Percentiles rank a stretch among this genome's conserved stretches.
Evolutionary conservation across 164 flowering plant genomes (phyloP).

Genomic region (Euptelea pleiosperma): DNA sequence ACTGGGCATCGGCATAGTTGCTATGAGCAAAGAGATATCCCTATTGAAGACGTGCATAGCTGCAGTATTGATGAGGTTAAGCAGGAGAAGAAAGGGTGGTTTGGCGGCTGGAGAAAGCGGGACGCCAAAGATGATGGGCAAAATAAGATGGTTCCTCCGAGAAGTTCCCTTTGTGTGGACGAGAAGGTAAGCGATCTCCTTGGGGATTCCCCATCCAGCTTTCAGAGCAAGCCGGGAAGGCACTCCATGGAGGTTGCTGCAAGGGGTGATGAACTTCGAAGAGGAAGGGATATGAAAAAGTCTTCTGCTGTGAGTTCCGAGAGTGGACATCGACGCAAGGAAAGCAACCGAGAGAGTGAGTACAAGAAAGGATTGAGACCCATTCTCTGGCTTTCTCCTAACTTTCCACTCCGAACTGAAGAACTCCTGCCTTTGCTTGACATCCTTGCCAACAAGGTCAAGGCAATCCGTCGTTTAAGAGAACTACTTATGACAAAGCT

Average conservation of each 20-base stretch:
- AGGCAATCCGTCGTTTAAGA: constrained; percentile 89
- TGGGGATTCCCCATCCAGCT: constrained; percentile 60
- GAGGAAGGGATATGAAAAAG: constrained; percentile 42
- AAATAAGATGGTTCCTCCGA: constrained; percentile 56
- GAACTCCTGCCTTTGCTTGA: constrained; percentile 95
- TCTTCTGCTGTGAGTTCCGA: constrained; percentile 47
- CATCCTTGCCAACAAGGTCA: constrained; percentile 94
- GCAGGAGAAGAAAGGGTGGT: constrained; percentile 85
- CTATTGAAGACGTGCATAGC: constrained; percentile 49
- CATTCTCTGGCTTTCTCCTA: constrained; percentile 89
- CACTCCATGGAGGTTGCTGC: constrained; percentile 63
- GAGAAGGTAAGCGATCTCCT: constrained; percentile 80
- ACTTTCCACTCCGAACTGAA: constrained; percentile 79
- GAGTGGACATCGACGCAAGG: constrained; percentile 48
- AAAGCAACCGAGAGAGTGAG: constrained; percentile 68
- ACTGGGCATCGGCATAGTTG: constrained; percentile 72
- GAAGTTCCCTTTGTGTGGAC: constrained; percentile 72
- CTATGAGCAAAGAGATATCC: constrained; percentile 56
- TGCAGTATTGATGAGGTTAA: constrained; percentile 50
- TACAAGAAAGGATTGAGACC: constrained; percentile 97
- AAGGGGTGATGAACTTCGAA: constrained; percentile 54
- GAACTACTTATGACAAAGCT: constrained; percentile 94
- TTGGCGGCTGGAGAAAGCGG: constrained; percentile 76
- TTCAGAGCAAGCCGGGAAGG: constrained; percentile 61
- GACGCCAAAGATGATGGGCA: constrained; percentile 48